A percentile compares a stretch with the other conserved stretches of the same genome.
Evolutionary conservation across 495 filamentous ascomycete genomes (phyloP).

Genomic region (Sordaria brevicollis): DNA sequence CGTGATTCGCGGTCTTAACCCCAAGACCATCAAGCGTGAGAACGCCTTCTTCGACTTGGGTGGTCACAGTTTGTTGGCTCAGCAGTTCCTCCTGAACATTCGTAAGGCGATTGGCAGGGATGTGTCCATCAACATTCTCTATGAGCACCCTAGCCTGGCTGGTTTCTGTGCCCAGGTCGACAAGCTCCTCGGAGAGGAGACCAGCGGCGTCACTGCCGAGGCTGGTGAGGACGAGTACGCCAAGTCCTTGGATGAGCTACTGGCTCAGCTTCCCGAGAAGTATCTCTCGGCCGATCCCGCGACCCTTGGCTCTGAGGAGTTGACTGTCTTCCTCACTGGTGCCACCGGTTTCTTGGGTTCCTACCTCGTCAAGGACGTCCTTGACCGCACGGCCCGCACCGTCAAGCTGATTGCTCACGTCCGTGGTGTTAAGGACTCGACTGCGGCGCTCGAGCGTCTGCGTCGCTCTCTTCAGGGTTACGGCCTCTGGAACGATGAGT

Average conservation of each 20-base stretch:
- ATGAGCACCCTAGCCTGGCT: constrained; percentile 61
- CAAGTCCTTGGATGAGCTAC: constrained; percentile 39
- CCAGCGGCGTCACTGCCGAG: constrained; percentile 27
- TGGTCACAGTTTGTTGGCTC: constrained; percentile 78
- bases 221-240: constrained; percentile 62
- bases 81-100: constrained; percentile 64
- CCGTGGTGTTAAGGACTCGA: constrained; percentile 45
- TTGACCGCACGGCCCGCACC: constrained; percentile 45
- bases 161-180: constrained; percentile 71
- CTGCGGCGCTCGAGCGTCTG: constrained; percentile 40
- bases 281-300: constrained; percentile 27
- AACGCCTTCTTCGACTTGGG: constrained; percentile 81
- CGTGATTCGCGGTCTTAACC: constrained; percentile 44
- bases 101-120: constrained; percentile 55
- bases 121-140: constrained; percentile 67
- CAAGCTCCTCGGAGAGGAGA: constrained; percentile 31
- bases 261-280: constrained; percentile 23
- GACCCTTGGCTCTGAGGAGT: constrained; percentile 20
- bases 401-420: constrained; percentile 71
- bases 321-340: constrained; percentile 75
- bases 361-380: constrained; percentile 66
- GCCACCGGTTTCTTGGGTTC: constrained; percentile 87
- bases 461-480: constrained; percentile 54
- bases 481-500: constrained; percentile 68
- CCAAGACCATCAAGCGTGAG: constrained; percentile 51